phyloP scores from a whole-genome alignment of 1,284 basidiomycete species.

The Tylopilus sp. region DNA sequence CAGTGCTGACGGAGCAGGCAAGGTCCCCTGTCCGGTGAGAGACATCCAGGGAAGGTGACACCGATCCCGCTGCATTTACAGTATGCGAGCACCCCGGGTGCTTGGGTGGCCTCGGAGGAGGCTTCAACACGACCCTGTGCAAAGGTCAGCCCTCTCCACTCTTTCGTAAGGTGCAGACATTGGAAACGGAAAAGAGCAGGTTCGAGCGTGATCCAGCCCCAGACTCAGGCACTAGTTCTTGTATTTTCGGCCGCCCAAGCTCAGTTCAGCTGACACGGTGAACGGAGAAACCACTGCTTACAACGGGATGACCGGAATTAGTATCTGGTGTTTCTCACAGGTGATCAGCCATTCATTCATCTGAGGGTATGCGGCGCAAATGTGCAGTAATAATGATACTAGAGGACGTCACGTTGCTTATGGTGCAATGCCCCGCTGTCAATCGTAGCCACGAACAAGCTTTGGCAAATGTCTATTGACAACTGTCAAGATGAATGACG shows the following conservation, averaged over 20 bases:
- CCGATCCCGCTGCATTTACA: constrained; percentile 47
- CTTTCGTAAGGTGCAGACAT: neutral
- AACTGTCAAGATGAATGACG: neutral
- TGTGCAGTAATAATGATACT: too few relatives aligned
- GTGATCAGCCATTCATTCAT: neutral
- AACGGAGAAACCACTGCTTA: too few relatives aligned
- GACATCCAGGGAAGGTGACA: constrained; percentile 41
- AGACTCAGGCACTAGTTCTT: too few relatives aligned
- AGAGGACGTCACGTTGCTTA: neutral
- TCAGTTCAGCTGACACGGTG: too few relatives aligned
- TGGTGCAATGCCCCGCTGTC: neutral
- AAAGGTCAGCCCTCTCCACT: neutral
- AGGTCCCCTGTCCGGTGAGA: constrained; percentile 38
- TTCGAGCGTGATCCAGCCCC: too few relatives aligned
- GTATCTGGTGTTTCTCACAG: neutral
- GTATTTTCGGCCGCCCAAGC: neutral
- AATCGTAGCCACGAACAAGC: constrained; percentile 18
- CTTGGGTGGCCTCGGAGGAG: constrained; percentile 26
- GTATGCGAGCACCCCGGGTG: constrained; percentile 46
- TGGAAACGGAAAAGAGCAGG: neutral
- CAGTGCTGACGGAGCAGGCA: constrained; percentile 32
- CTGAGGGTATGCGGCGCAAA: neutral
- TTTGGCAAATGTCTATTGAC: constrained; percentile 20
- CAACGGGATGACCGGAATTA: too few relatives aligned
- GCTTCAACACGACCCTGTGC: neutral